Evolutionary conservation across 164 flowering plant species (phyloP).

Genomic region (Liquidambar formosana): DNA sequence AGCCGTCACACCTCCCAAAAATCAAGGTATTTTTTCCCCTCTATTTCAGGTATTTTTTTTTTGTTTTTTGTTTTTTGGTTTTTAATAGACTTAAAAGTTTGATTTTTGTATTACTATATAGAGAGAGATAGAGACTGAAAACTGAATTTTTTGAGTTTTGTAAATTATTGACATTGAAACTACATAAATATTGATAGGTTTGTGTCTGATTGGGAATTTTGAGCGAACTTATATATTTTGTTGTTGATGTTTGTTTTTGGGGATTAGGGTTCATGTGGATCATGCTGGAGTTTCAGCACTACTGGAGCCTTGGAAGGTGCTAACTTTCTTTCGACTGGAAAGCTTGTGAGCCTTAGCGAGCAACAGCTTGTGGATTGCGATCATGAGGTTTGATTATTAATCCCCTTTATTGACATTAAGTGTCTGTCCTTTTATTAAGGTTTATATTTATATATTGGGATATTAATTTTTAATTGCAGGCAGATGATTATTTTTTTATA

Average conservation of each 20-base stretch:
- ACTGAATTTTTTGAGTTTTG: too few species aligned
- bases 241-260: neutral
- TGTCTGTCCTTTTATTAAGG: neutral
- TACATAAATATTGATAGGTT: neutral
- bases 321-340: slow-evolving; percentile 58
- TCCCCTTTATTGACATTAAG: too few species aligned
- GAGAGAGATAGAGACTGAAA: too few species aligned
- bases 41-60: too few species aligned
- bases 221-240: neutral
- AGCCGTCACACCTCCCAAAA: slow-evolving; percentile 76
- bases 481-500: neutral
- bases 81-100: neutral
- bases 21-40: slow-evolving; percentile 67
- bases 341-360: slow-evolving; percentile 67
- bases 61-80: neutral
- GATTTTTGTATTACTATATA: neutral
- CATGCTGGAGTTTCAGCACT: slow-evolving; percentile 96
- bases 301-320: slow-evolving; percentile 92
- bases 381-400: slow-evolving; percentile 39
- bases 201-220: neutral
- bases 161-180: too few species aligned
- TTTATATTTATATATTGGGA: neutral
- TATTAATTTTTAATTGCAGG: neutral
- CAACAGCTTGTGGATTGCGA: slow-evolving; percentile 80
- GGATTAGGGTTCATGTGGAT: slow-evolving; percentile 87